Conservation (phyloP, 331 rosid genomes). For the Erythrophleum ivorense region DNA sequence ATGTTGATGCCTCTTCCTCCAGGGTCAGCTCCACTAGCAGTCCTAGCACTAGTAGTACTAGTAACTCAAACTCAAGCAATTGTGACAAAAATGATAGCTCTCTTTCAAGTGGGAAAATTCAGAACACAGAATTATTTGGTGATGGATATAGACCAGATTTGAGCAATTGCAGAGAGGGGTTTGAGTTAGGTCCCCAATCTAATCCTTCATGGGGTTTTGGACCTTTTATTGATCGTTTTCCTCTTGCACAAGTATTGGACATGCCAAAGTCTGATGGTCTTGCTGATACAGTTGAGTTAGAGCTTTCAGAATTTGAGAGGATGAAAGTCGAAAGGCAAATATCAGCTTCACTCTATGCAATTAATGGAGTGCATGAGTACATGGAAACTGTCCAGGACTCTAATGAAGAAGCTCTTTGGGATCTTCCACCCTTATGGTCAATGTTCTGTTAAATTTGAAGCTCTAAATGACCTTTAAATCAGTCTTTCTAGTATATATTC, state of each 20-base stretch:
- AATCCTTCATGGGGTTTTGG: slow-evolving; percentile 59
- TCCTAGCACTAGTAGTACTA: slow-evolving; percentile 5
- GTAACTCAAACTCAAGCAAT: slow-evolving; percentile 16
- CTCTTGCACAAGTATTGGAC: slow-evolving; percentile 57
- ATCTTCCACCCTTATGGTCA: slow-evolving; percentile 83
- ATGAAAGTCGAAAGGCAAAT: slow-evolving; percentile 92
- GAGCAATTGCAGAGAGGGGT: slow-evolving; percentile 53
- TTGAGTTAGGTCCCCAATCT: slow-evolving; percentile 41
- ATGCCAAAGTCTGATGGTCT: slow-evolving; percentile 51
- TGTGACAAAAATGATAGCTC: slow-evolving; percentile 25
- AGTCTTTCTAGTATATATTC: slow-evolving; percentile 26
- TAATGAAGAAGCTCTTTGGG: slow-evolving; percentile 70
- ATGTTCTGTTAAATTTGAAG: slow-evolving; percentile 54
- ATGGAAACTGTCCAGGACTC: slow-evolving; percentile 82
- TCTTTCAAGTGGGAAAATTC: slow-evolving; percentile 32
- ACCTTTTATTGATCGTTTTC: slow-evolving; percentile 51
- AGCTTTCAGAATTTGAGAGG: slow-evolving; percentile 73
- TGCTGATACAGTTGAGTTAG: slow-evolving; percentile 44
- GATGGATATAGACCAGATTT: slow-evolving; percentile 76
- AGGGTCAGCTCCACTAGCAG: slow-evolving; percentile 31
- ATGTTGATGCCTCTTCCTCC: slow-evolving; percentile 32
- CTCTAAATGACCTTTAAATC: slow-evolving; percentile 28
- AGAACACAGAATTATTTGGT: slow-evolving; percentile 44
- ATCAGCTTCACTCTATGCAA: slow-evolving; percentile 88
- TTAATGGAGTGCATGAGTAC: slow-evolving; percentile 91